Conservation (phyloP, 176 grass and related monocot genomes). For the Oryza glumipatula region DNA sequence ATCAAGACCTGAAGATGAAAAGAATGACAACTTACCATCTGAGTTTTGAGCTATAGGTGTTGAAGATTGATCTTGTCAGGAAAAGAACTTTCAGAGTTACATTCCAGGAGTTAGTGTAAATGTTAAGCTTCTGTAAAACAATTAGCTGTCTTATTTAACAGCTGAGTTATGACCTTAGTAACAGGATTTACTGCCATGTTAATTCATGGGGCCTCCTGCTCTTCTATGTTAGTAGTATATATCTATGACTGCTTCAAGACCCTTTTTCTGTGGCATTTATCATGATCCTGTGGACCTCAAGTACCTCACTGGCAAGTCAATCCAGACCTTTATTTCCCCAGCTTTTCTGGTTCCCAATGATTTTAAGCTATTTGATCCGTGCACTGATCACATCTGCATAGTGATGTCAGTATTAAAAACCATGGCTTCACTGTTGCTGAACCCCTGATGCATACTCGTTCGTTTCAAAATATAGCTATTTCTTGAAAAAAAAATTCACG, state of each 20-base stretch:
- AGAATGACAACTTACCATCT: neutral
- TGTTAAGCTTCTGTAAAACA: neutral
- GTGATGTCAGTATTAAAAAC: neutral
- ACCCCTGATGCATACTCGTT: neutral
- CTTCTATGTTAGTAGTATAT: neutral
- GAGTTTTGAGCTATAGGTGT: no score
- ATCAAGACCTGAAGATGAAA: neutral
- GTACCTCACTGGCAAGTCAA: constrained; percentile 31
- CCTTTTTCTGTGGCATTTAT: neutral
- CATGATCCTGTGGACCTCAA: constrained; percentile 1
- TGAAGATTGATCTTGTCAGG: neutral
- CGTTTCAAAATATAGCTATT: no score
- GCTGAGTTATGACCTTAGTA: neutral
- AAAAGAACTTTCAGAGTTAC: neutral
- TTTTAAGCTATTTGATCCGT: neutral
- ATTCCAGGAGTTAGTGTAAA: neutral
- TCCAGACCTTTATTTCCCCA: neutral
- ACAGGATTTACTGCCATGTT: neutral
- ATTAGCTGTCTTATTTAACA: neutral
- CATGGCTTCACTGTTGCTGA: neutral
- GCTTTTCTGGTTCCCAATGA: neutral
- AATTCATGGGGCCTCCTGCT: neutral
- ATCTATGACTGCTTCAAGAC: neutral
- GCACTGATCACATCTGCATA: no score
- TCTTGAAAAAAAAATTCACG: no score